Percentiles rank a stretch among this genome's conserved stretches.
phyloP scores from a whole-genome alignment of 2,329 filamentous ascomycete genomes.

The Ceratocystis ficicola region DNA sequence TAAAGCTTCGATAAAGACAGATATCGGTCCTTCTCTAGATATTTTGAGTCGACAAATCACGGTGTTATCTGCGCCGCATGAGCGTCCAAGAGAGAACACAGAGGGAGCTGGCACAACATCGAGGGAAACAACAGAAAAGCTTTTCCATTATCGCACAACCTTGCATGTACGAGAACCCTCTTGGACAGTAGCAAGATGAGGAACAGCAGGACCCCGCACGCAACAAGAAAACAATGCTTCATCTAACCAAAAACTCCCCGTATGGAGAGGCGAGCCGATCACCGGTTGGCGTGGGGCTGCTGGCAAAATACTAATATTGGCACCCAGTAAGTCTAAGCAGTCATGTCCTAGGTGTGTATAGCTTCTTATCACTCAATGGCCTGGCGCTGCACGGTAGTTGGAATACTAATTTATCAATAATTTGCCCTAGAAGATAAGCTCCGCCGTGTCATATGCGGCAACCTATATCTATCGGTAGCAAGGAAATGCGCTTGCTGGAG shows the following conservation, averaged over 20 bases:
- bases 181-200: not conserved
- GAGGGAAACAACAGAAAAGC: not conserved
- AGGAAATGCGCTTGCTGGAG: no score
- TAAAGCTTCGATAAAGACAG: not conserved
- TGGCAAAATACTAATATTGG: not conserved
- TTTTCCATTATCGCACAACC: not conserved
- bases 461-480: no score
- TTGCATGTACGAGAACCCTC: not conserved
- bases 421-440: no score
- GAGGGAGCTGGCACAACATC: not conserved
- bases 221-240: not conserved
- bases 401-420: not conserved
- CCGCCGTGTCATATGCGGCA: no score
- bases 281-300: not conserved
- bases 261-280: not conserved
- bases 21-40: not conserved
- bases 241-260: not conserved
- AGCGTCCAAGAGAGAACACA: not conserved
- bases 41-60: not conserved
- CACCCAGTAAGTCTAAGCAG: not conserved
- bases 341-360: not conserved
- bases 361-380: not conserved
- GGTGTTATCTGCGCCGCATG: not conserved
- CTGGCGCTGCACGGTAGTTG: not conserved
- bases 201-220: not conserved